Base-by-base conservation (phyloP, 345 rosid genomes). In the Excoecaria cochinchinensis region DNA sequence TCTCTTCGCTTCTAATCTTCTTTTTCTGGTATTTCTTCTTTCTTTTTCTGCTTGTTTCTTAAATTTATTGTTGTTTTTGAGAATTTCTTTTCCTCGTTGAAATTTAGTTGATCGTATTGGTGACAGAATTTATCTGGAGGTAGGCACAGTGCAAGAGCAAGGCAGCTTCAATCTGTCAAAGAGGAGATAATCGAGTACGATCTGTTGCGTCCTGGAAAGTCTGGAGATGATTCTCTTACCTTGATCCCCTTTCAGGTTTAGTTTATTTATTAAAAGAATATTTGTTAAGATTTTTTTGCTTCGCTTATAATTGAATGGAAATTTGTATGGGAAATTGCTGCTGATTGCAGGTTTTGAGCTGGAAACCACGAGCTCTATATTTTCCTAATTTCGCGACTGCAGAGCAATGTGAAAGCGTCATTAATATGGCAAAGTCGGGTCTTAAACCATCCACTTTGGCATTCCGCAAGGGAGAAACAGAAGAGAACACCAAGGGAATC, bases 351-450 rank as follows among this genome's bases (percentile, higher is more conserved):
- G 87, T 87, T 68, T 82, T 89, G 81, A 92, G 97, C 76, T 92
- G 94, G 94, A 81, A 56, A 70, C 93, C 93, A 11, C 87, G 93
- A 11, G 87, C 89, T 48, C 66, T 88, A 61, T 88, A 87, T 77
- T 90, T 81, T 19, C 89, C 92, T 0, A 87, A 75, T 55, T 92
- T 92, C 76, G 90, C 88, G 39, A 81, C 89, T 8, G 72, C 80
- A 47, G 88, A 90, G 79, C 93, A 90, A 74, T 92, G 94, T 70
- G 47, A 79, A 79, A 57, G 78, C 71, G 80, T 92, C 62, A 82
- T 85, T 8, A 51, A 85, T 40, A 81, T 84, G 82, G 86, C 93
- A 63, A 87, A 85, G 77, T 70, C 72, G 17, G 51, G 65, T n/a
- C 88, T 92, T 67, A 67, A 31, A 60, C 92, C 97, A 47, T 90